Base-by-base conservation (phyloP, 2,329 filamentous ascomycete species). In the Tetracladium maxilliforme region DNA sequence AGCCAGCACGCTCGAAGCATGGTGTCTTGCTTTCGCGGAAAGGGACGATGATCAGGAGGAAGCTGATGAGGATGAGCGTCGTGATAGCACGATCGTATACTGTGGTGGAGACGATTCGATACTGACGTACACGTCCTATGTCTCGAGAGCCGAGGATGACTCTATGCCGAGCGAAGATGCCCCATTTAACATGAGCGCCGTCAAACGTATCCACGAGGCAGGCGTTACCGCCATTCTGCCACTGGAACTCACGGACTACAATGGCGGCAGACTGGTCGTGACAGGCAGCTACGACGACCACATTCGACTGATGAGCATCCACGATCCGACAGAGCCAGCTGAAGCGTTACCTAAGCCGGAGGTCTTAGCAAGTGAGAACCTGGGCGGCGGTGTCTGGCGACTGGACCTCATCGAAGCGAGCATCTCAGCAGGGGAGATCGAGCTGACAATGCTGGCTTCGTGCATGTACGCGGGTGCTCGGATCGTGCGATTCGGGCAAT, bases 271-370 rank as follows among this genome's bases (percentile, higher is more conserved):
- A 61, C 4, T 90, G 5, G 48, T 92, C 3, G 41, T 93, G 4
- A 94, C 86, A 0, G 90, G 90, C 4, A 92, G 82, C 43, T 98
- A 95, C 42, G 90, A 95, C 40, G 86, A 95, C 39, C 59, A 64
- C 32, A 56, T 95, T 11, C 69, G 87, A 9, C 57, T 93, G 3
- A 63, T 79, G 24, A 47, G 61, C 2, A 51, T 70, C 8, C 57
- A 60, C 35, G 44, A 55, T 13, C 49, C 51, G 24, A 43, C 47
- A 31, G 38, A 29, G 39, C 14, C 44, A 35, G 41, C 48, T 4
- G 40, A 8, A 47, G 54, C 10, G 51, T 56, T 5, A 22, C n/a
- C n/a, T n/a, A 55, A 51, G 22, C 47, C 54, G 2, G 57, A 56
- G 16, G 50, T 75, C 4, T 60, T 84, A 5, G 62, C 69, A 0